Conservation (phyloP, 176 grass and related monocot species). For the Saccharum officinarum region DNA sequence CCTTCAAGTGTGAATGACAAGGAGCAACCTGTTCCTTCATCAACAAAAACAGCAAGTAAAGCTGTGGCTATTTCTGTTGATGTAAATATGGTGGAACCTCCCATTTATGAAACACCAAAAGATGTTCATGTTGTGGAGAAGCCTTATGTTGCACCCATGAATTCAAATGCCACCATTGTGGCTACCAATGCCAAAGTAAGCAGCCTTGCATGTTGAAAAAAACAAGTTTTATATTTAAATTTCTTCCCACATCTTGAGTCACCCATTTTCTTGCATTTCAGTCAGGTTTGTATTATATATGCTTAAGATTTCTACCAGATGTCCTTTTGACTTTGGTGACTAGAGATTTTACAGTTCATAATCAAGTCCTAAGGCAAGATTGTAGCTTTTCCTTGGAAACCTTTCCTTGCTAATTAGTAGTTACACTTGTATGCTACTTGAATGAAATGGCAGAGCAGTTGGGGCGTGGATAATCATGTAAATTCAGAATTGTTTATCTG, state of each 20-base stretch:
- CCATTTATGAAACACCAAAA: conserved; percentile 50
- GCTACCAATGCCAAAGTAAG: conserved; percentile 64
- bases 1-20: conserved; percentile 42
- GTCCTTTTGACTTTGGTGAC: background rate
- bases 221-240: background rate
- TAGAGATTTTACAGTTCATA: background rate
- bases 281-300: background rate
- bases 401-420: conserved; percentile 1
- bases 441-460: conserved; percentile 22
- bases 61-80: conserved; percentile 45
- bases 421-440: conserved; percentile 10
- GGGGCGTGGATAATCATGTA: background rate
- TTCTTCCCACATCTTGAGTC: background rate
- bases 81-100: conserved; percentile 52
- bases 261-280: background rate
- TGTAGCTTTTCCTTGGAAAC: background rate
- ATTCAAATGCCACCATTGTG: conserved; percentile 33
- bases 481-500: background rate
- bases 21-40: conserved; percentile 37
- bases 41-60: conserved; percentile 46
- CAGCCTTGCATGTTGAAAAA: background rate
- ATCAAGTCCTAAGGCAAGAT: background rate
- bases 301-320: background rate
- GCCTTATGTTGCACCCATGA: conserved; percentile 37
- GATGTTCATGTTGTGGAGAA: conserved; percentile 77